A percentile compares a stretch with the other conserved stretches of the same genome.
Conservation (phyloP, 1,139 yeast genomes). For the Kluyveromyces marxianus region DNA sequence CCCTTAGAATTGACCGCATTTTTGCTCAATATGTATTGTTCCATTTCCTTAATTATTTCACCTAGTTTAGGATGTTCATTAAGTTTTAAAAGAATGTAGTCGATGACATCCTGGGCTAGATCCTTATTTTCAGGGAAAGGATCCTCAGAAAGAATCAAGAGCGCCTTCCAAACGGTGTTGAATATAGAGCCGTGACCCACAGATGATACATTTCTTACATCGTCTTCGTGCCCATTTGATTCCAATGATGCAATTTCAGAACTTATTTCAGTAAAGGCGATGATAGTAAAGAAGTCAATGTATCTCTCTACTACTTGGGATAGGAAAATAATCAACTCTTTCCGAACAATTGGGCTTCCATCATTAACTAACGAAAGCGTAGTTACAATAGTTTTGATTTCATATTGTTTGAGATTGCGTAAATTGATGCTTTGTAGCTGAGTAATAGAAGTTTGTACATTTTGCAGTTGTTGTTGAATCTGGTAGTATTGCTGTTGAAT, state of each 20-base stretch:
- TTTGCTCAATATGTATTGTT: conserved; percentile 51
- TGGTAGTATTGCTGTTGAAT: conserved; percentile 27
- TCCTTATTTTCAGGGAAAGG: conserved; percentile 79
- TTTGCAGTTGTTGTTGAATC: conserved; percentile 27
- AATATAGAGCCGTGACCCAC: conserved; percentile 79
- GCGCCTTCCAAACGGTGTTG: conserved; percentile 80
- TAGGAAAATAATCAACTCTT: conserved; percentile 73
- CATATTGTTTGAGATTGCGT: conserved; percentile 35
- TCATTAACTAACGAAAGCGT: conserved; percentile 55
- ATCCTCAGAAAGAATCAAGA: conserved; percentile 76
- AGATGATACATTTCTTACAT: conserved; percentile 24
- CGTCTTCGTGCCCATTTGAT: conserved; percentile 31
- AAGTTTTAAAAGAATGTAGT: conserved; percentile 59
- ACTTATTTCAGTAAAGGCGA: conserved; percentile 79
- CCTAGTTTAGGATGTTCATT: conserved; percentile 61
- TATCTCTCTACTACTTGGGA: conserved; percentile 69
- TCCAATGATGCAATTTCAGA: conserved; percentile 70
- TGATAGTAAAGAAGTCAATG: conserved; percentile 68
- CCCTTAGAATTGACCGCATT: conserved; percentile 11
- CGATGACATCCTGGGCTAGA: conserved; percentile 69
- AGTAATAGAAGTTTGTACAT: conserved; percentile 23
- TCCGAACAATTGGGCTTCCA: conserved; percentile 83
- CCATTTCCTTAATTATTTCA: conserved; percentile 56
- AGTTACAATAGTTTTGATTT: conserved; percentile 38
- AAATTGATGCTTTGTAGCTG: conserved; percentile 27